A percentile compares a stretch with the other conserved stretches of the same genome.
phyloP scores from a whole-genome alignment of 73 alveolate species.

The Stentor roeselii region DNA sequence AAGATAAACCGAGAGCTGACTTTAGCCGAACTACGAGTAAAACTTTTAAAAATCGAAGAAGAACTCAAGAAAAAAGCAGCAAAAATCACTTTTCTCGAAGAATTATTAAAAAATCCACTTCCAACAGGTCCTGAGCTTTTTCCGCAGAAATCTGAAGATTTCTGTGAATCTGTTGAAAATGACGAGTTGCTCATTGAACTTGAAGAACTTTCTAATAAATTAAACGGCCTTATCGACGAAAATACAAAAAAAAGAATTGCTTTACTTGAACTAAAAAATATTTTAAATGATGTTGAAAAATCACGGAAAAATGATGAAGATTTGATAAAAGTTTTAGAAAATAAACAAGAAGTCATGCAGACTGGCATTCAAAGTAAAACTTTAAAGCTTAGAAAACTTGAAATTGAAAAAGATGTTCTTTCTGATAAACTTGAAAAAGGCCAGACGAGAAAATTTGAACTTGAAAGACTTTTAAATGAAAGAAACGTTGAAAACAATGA shows the following conservation, averaged over 20 bases:
- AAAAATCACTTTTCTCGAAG: constrained; percentile 51
- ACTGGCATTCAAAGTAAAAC: background rate
- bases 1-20: background rate
- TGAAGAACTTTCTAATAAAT: background rate
- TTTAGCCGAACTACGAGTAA: background rate
- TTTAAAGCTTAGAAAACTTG: constrained; percentile 16
- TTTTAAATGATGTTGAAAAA: background rate
- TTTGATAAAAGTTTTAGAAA: constrained; percentile 55
- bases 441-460: background rate
- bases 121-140: constrained; percentile 70
- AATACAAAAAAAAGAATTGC: constrained; percentile 30
- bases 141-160: constrained; percentile 12
- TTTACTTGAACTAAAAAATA: background rate
- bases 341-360: constrained; percentile 33
- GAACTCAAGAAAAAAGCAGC: constrained; percentile 21
- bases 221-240: constrained; percentile 27
- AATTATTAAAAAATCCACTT: constrained; percentile 86
- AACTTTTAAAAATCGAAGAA: background rate
- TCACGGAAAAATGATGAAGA: constrained; percentile 53
- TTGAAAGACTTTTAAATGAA: constrained; percentile 1
- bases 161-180: background rate
- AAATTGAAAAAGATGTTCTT: constrained; percentile 11
- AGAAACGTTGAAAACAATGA: background rate
- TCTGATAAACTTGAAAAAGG: background rate
- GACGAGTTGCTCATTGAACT: background rate